Base-by-base conservation (phyloP, 768 basidiomycete species). In the Royoungia palumana region DNA sequence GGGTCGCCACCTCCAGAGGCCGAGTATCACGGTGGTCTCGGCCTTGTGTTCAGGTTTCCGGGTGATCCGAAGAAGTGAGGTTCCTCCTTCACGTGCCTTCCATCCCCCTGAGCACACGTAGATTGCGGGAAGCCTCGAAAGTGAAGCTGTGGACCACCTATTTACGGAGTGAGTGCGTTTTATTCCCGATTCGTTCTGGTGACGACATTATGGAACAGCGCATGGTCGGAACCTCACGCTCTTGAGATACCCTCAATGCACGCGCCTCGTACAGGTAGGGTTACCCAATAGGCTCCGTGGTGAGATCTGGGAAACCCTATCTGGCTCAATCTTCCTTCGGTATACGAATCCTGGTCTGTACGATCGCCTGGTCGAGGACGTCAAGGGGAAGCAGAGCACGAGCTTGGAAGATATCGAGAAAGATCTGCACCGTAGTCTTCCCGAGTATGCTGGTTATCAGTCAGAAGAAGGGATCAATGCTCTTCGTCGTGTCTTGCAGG, bases 331-430 rank as follows among this genome's bases (percentile, higher is more conserved):
- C 45, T 95, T 84, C 68, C 81, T 96, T 16, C 91, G 96, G 12
- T 93, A 86, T 61, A 75, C 82, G 38, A 86, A 94, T 54, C 93
- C 90, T 1, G 90, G 93, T 9, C 77, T 79, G 46, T 99, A 96
- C 64, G 76, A 81, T 12, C 73, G 75, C 8, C 75, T 98, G 14
- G 70, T 97, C 5, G 77, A 81, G 45, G 82, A 90, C 44, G 83
- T 93, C 65, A 75, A 77, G 50, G 94, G 91, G 7, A 79, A 82
- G 50, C 85, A 81, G 19, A 92, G 78, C 42, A 88, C 88, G 9
- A 92, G 92, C 56, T 95, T 94, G 1, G 96, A 99, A 63, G 96
- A 99, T 64, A 99, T 99, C 36, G 96, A 98, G 73, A 99, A 99
- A 67, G 96, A 99, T 66, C 70, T 99, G 22, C 94, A 96, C 68